These are phyloP conservation scores for Ascosphaera pollenicola DNA, from an alignment of 2,329 filamentous ascomycete species.

Conservation along the genomic window DNA sequence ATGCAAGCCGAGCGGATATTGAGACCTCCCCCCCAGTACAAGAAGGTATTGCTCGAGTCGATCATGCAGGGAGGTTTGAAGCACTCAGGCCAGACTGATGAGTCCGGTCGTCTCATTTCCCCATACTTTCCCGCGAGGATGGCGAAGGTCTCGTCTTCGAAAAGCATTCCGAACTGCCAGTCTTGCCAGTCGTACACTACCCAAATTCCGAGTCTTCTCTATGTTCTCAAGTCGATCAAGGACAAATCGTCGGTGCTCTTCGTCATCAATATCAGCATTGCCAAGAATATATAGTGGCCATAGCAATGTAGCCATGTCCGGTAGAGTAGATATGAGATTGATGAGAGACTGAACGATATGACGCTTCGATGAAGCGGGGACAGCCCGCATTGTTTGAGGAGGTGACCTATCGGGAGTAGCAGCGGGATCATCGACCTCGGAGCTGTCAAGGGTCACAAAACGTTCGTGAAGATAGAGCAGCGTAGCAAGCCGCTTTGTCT, in stretches of 20 bases:
- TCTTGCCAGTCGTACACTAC: conserved; percentile 9
- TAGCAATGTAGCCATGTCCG: conserved; percentile 7
- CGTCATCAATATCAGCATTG: conserved; percentile 8
- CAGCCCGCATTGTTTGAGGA: conserved; percentile 1
- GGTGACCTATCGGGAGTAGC: not conserved
- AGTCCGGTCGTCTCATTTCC: conserved; percentile 2
- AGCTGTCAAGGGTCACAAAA: conserved; percentile 5
- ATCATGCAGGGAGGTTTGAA: not conserved
- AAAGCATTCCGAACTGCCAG: conserved; percentile 9
- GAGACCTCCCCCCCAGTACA: too few species aligned
- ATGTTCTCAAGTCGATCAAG: conserved; percentile 10
- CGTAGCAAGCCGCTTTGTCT: conserved; percentile 11
- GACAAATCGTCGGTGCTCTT: conserved; percentile 11
- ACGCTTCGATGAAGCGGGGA: conserved; percentile 3
- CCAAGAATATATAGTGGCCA: conserved; percentile 11
- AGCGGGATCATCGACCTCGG: conserved; percentile 1
- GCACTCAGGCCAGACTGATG: conserved; percentile 4
- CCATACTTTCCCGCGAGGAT: conserved; percentile 5
- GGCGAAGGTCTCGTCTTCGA: conserved; percentile 5
- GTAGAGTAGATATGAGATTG: conserved; percentile 6
- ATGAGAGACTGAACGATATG: conserved; percentile 7
- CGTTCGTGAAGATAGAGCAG: conserved; percentile 11
- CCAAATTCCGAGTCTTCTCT: conserved; percentile 10
- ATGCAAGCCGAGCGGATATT: too few species aligned
- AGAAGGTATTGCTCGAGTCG: too few species aligned